Evolutionary conservation across 2,329 filamentous ascomycete species (phyloP).

Genomic region (Chaetomiaceae sp.): DNA sequence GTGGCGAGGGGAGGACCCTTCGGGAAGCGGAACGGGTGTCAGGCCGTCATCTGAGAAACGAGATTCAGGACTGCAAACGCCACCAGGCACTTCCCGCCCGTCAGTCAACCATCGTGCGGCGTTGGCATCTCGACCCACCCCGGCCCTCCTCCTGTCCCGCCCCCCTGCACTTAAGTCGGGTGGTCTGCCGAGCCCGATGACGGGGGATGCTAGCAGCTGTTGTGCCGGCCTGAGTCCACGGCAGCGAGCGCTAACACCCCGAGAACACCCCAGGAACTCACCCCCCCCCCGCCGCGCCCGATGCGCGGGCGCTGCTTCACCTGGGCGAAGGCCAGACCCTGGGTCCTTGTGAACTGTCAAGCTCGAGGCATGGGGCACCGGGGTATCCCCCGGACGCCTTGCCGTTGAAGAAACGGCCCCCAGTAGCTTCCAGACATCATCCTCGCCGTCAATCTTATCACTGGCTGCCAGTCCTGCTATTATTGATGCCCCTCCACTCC

Average conservation of each 20-base stretch:
- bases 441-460: conserved; percentile 27
- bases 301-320: too few species aligned
- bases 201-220: background rate
- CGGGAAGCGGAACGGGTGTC: conserved; percentile 12
- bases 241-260: background rate
- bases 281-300: conserved; percentile 4
- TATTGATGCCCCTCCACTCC: conserved; percentile 18
- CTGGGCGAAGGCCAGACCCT: conserved; percentile 1
- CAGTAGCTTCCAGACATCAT: conserved; percentile 15
- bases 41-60: conserved; percentile 6
- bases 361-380: conserved; percentile 6
- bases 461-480: conserved; percentile 13
- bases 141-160: conserved; percentile 2
- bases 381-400: conserved; percentile 2
- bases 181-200: conserved; percentile 10
- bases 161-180: conserved; percentile 6
- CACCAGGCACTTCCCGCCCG: conserved; percentile 19
- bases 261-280: conserved; percentile 1
- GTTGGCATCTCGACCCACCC: conserved; percentile 19
- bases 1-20: background rate
- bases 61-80: conserved; percentile 25
- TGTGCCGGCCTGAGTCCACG: conserved; percentile 4
- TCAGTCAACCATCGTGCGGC: conserved; percentile 16
- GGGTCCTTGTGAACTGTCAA: conserved; percentile 9
- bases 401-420: conserved; percentile 3